Base-by-base conservation (phyloP, 2,329 filamentous ascomycete species). In the Monosporascus sp. region DNA sequence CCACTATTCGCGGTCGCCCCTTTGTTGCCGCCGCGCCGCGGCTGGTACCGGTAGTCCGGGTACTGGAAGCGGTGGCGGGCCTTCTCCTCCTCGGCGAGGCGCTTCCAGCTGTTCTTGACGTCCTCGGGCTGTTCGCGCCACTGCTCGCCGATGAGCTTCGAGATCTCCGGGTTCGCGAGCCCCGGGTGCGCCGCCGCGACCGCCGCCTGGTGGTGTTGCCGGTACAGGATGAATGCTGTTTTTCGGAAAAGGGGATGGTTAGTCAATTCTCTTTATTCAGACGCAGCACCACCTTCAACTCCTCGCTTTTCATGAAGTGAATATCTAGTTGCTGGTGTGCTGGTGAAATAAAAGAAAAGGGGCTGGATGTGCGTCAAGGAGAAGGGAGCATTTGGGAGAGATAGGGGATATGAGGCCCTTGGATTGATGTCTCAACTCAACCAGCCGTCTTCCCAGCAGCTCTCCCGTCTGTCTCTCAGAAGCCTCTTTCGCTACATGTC, bases 221-320 rank as follows among this genome's bases (percentile, higher is more conserved):
- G 90, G 75, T 96, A 99, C 63, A 99, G 79, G 61, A 99, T 99
- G 75, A 99, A 99, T 49, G 93, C 94, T 99, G 55, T 62, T 58
- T 37, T 48, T 57, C 53, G 57, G 51, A 54, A 52, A 53, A 25
- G 39, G 22, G 18, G 25, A 27, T 44, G 31, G 31, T 35, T 35
- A 35, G 31, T 14, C 31, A 35, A 14, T 5, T 35, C 31, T 18
- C 48, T 37, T 39, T 18, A 36, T 18, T 7, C 14, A 45, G 18
- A 35, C 9, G 31, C 31, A 35, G 9, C 31, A 35, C 9, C 31
- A 9, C 31, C 14, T 35, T 4, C 9, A 11, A 5, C 31, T 14
- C 31, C 14, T 35, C 31, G 31, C 31, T 14, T 35, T 4, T 35
- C 14, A 2, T 35, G 27, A 31, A 35, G 11, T 14, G 9, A 14